Conservation (phyloP, 257 asterid species). For the Nicotiana tomentosiformis region DNA sequence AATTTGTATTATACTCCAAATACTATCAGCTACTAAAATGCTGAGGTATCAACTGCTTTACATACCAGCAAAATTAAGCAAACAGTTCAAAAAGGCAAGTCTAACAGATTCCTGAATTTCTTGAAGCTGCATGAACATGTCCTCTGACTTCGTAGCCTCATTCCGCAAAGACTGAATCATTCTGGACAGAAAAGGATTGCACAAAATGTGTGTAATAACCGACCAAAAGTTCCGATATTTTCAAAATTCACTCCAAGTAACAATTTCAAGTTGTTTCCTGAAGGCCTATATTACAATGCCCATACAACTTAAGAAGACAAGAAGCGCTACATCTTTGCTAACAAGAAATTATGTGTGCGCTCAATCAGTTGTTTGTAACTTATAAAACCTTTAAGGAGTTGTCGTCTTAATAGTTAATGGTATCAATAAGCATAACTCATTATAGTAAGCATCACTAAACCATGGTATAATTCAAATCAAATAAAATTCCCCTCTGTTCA, state of each 20-base stretch:
- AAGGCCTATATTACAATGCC: neutral
- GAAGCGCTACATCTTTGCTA: neutral
- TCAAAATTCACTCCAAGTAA: neutral
- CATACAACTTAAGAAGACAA: neutral
- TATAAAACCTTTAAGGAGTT: neutral
- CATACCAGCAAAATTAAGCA: conserved; percentile 87
- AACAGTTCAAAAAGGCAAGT: conserved; percentile 81
- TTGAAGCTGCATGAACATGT: conserved; percentile 66
- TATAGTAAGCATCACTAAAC: neutral
- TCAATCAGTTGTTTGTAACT: neutral
- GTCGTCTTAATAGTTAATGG: neutral
- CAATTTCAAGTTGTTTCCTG: neutral
- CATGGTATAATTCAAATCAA: neutral
- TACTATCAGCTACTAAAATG: neutral
- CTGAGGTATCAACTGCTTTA: neutral
- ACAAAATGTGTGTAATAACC: neutral
- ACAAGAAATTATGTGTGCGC: neutral
- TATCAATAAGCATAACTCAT: neutral
- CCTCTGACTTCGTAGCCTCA: conserved; percentile 76
- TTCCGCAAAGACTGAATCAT: conserved; percentile 70
- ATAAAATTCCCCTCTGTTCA: neutral
- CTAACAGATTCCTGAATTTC: conserved; percentile 90
- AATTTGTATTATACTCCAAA: conserved; percentile 1
- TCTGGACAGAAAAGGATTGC: conserved; percentile 40
- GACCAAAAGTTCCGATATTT: neutral